Conservation (phyloP, 2,329 filamentous ascomycete species). For the Scedosporium boydii region DNA sequence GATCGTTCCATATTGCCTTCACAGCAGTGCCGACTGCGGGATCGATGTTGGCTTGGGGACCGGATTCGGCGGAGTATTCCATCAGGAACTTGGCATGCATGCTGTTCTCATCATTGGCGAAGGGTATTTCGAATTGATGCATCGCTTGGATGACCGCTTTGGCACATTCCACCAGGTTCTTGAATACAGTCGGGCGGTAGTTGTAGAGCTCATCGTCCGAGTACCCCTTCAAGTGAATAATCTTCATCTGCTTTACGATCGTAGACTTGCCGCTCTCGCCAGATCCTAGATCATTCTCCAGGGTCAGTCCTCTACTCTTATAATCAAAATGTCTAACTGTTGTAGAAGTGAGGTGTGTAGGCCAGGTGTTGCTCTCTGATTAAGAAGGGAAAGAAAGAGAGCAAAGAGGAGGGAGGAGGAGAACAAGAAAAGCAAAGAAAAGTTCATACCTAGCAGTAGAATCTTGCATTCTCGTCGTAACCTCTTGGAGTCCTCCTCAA, state of each 20-base stretch:
- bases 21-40: conserved; percentile 73
- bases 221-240: conserved; percentile 97
- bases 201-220: conserved; percentile 86
- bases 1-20: conserved; percentile 81
- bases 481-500: conserved; percentile 90
- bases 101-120: conserved; percentile 60
- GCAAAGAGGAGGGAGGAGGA: conserved; percentile 2
- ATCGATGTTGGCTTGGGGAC: conserved; percentile 79
- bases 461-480: conserved; percentile 99
- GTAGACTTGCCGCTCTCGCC: conserved; percentile 98
- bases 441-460: conserved; percentile 71
- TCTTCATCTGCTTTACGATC: conserved; percentile 99
- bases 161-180: conserved; percentile 94
- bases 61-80: conserved; percentile 83
- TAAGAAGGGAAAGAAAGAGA: background rate
- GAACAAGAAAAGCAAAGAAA: conserved; percentile 4
- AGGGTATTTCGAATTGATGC: conserved; percentile 81
- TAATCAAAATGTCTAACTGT: background rate
- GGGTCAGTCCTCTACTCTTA: background rate
- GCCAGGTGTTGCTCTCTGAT: too few species aligned
- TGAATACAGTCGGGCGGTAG: conserved; percentile 94
- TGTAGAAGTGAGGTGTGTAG: background rate
- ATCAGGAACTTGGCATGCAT: conserved; percentile 71
- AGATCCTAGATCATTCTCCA: conserved; percentile 54
- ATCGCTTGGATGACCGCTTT: conserved; percentile 89